Evolutionary conservation across 2,329 filamentous ascomycete species (phyloP).

Genomic region (Pseudocercospora cruenta): DNA sequence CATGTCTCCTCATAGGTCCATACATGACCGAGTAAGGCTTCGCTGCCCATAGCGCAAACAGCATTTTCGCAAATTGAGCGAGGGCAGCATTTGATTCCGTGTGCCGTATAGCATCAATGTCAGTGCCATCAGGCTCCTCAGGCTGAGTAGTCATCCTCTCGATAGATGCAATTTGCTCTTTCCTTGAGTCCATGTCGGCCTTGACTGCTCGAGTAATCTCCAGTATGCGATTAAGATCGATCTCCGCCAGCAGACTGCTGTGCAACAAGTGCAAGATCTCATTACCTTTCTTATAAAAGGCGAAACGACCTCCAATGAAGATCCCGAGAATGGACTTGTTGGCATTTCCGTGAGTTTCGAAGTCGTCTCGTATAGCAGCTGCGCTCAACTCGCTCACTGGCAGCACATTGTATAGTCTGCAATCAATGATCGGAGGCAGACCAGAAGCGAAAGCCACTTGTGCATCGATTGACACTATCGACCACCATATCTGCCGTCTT

Average conservation of each 20-base stretch:
- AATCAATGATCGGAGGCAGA: conserved; percentile 51
- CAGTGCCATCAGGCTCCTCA: conserved; percentile 24
- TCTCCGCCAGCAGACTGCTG: conserved; percentile 24
- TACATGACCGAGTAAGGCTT: conserved; percentile 33
- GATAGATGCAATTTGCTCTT: conserved; percentile 23
- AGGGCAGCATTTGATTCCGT: conserved; percentile 28
- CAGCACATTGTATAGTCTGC: conserved; percentile 51
- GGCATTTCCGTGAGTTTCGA: conserved; percentile 30
- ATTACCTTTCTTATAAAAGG: conserved; percentile 27
- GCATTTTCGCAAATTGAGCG: conserved; percentile 27
- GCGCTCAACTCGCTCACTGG: conserved; percentile 43
- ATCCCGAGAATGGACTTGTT: conserved; percentile 29
- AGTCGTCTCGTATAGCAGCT: conserved; percentile 47
- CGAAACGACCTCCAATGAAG: conserved; percentile 29
- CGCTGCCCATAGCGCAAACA: conserved; percentile 29
- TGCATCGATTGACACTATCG: conserved; percentile 54
- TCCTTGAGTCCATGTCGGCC: conserved; percentile 24
- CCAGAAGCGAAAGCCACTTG: conserved; percentile 55
- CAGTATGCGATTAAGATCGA: conserved; percentile 25
- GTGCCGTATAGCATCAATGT: conserved; percentile 24
- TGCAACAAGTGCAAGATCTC: conserved; percentile 30
- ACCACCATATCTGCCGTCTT: conserved; percentile 53
- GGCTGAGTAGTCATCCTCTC: conserved; percentile 18
- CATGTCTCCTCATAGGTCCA: conserved; percentile 27
- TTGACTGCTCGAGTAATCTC: conserved; percentile 27